Base-by-base conservation (phyloP, 768 basidiomycete genomes). In the Lentinula aciculospora region DNA sequence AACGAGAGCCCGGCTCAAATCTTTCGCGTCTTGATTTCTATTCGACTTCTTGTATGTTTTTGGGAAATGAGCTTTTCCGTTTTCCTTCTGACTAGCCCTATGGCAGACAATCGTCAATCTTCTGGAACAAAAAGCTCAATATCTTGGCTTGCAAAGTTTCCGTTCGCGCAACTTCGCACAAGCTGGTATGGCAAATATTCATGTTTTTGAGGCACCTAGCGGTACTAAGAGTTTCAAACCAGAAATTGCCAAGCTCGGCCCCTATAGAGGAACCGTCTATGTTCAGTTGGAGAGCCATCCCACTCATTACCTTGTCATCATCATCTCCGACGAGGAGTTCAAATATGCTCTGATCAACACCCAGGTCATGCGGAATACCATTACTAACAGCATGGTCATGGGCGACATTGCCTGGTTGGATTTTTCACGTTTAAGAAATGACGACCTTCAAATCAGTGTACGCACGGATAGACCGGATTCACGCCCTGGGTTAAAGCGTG, bases 61-160 rank as follows among this genome's bases (percentile, higher is more conserved):
- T 34, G 53, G 23, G 29, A 4, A 28, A 23, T 39, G 25, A 39
- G 12, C 13, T n/a, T 13, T 44, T n/a, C 23, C 3, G 23, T 10
- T 25, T 5, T 49, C 32, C 29, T 51, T 42, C n/a, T 53, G 53
- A 60, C 56, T 36, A 13, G n/a, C 28, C 37, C 37, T 48, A 13
- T n/a, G 7, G n/a, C 62, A 95, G 94, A 92, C 92, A 4, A 92
- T 94, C 60, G 77, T 82, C 42, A 90, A 93, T 56, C 78, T 88
- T 15, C 82, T 87, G 9, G 92, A 94, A 68, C 88, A 90, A 68
- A 94, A 92, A 65, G 89, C 88, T n/a, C 82, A 76, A 60, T 88
- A 92, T 64, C 81, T 95, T 9, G 94, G 94, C n/a, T 71, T 94
- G 40, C 84, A 85, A 66, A 84, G 81, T 57, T 88, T 82, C 70